Conservation (phyloP, 352 stramenopile species). For the Globisporangium parvum region DNA sequence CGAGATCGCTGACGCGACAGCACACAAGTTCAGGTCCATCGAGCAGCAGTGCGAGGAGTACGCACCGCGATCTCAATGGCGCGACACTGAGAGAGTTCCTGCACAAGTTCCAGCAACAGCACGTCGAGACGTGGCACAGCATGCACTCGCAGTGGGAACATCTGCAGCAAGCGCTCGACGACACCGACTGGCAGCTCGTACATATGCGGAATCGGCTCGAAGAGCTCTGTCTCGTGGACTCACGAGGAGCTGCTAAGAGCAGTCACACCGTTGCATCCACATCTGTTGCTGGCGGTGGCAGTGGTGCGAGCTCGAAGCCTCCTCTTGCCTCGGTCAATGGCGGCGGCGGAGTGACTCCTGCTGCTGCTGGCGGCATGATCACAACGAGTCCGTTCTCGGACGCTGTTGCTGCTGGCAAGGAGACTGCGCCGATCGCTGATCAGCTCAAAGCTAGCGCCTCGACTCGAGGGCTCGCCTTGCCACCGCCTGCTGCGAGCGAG, state of each 20-base stretch:
- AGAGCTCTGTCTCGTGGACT: constrained; percentile 35
- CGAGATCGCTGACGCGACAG: too few relatives aligned
- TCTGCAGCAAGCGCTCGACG: constrained; percentile 37
- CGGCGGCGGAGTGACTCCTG: background rate
- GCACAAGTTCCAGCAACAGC: constrained; percentile 18
- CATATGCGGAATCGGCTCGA: constrained; percentile 54
- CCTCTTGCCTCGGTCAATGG: background rate
- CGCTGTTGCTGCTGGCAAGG: constrained; percentile 49
- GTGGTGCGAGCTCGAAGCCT: background rate
- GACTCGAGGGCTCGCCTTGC: constrained; percentile 11
- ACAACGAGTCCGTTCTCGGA: constrained; percentile 59
- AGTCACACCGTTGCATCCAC: background rate
- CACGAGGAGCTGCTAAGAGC: background rate
- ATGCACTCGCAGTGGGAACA: constrained; percentile 42
- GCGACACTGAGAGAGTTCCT: constrained; percentile 21
- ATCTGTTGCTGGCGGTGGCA: background rate
- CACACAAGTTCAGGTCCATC: background rate
- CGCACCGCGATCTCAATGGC: background rate
- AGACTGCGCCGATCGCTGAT: constrained; percentile 47
- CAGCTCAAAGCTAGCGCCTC: constrained; percentile 35
- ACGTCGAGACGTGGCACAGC: constrained; percentile 31
- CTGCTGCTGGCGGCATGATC: background rate
- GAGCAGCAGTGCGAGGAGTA: background rate
- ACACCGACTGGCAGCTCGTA: constrained; percentile 58
- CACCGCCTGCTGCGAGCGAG: background rate